Conservation (phyloP, 495 filamentous ascomycete species). For the Aspergillus nidulans region DNA sequence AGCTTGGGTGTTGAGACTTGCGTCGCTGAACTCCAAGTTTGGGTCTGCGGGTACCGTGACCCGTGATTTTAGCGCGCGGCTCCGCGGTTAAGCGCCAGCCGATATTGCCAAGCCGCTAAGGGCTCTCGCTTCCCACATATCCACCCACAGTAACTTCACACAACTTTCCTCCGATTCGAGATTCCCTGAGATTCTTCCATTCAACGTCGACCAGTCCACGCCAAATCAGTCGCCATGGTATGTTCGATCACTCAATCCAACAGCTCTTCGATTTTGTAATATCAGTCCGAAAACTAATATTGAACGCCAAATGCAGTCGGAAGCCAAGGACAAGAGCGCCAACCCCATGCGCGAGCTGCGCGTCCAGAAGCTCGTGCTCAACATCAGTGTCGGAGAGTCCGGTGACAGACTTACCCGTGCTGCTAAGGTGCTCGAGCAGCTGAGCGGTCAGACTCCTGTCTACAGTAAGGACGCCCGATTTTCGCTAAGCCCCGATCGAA, state of each 20-base stretch:
- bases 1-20: constrained; percentile 3
- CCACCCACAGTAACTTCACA: constrained; percentile 43
- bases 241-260: constrained; percentile 17
- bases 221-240: constrained; percentile 49
- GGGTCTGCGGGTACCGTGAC: constrained; percentile 1
- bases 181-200: constrained; percentile 26
- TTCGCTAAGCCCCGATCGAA: not conserved
- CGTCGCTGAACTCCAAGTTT: not conserved
- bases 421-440: constrained; percentile 99
- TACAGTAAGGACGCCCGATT: constrained; percentile 66
- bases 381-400: constrained; percentile 99
- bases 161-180: constrained; percentile 23
- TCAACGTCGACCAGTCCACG: constrained; percentile 44
- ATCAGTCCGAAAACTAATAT: constrained; percentile 21
- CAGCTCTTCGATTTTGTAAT: not conserved
- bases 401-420: constrained; percentile 99
- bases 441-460: constrained; percentile 98
- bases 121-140: constrained; percentile 42
- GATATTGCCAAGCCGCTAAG: constrained; percentile 32
- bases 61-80: constrained; percentile 20
- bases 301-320: constrained; percentile 38
- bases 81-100: constrained; percentile 21
- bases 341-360: constrained; percentile 99
- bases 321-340: constrained; percentile 71
- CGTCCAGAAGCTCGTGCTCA: constrained; percentile 99